Evolutionary conservation across 768 basidiomycete genomes (phyloP), one percentile per base, ranked within the genome.

Genomic region (Suillus plorans): DNA sequence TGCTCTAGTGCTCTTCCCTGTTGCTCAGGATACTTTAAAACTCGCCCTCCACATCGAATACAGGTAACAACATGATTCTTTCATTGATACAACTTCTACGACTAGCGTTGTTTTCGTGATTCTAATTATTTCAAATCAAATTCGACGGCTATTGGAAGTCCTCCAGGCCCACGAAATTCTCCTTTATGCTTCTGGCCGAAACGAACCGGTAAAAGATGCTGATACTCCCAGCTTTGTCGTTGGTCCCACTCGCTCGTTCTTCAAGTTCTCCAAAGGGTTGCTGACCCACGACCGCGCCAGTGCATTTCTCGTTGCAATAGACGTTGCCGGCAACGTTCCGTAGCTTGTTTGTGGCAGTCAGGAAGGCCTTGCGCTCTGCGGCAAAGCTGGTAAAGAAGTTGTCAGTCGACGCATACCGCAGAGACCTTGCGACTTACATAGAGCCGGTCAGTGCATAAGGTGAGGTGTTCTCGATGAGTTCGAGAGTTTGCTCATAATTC

Each of bases 261-360:
- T 25, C 25, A 25, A 25, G 25, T 25, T 97, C 97, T 58, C 97
- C 97, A 74, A 99, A 99, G 14, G 97, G 97, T 78, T 99, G 96
- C 76, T 98, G 96, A 10, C 95, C 97, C 44, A 99, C 94, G 58
- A 94, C 92, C 22, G 95, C 95, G 41, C 95, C 95, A 2, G 97
- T 99, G 78, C 94, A 99, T 77, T 97, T 96, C 70, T 98, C 96
- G 77, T 98, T 98, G 80, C 95, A 94, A 81, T 99, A 99, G 64
- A 97, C 88, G 76, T 98, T 99, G 4, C 97, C 97, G 4, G 97
- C 94, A 1, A 95, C 84, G 79, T 97, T 91, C 63, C 95, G 90
- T 52, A 99, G 85, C 62, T 84, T 85, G 79, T 91, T 90, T 50
- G 94, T 89, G 2, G 95, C 93, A 42, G 80, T 80, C 68, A 95